Base-by-base conservation (phyloP, 1,284 basidiomycete species). In the Clitocybe nebularis region DNA sequence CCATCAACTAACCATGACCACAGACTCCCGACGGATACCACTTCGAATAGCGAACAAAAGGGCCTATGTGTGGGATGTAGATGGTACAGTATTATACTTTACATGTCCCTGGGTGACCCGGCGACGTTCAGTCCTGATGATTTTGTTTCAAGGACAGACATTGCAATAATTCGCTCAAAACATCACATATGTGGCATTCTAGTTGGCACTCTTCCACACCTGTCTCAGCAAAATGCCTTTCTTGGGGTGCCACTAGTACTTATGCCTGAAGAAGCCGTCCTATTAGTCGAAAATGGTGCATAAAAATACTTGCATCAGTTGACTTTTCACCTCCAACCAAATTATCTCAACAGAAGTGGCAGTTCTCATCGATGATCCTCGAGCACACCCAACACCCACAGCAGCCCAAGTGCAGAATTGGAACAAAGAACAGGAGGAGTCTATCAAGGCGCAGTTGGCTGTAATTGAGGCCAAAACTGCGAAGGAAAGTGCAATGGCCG, bases 181-280 rank as follows among this genome's bases (percentile, higher is more conserved):
- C 82, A 96, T 61, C 83, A 77, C 47, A 77, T 98, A 36, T 92
- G 87, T 53, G 94, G 95, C 25, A 71, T 93, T 38, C 67, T 97
- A 30, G 79, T 79, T 0, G 96, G 96, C 0, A 98, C 96, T 0
- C 75, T 99, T 14, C 94, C 96, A 2, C 89, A 94, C 58, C 76
- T 98, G 0, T 85, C 92, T 3, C 95, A 98, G 59, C 96, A 99
- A 66, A 99, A 99, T 65, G 81, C 91, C 1, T 99, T 99, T 60
- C 73, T 99, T 11, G 96, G 96, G 9, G 66, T 93, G 11, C 96
- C 96, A 1, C 69, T 97, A 2, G 71, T 92, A 13, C 70, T 99
- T 1, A 79, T 93, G 63, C 88, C 90, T 0, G 96, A 99, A 61
- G 96, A 99, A 61, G 91, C 89, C 2, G 89, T 89, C 2, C 72